Evolutionary conservation across 768 basidiomycete genomes (phyloP), one percentile per base, ranked within the genome.

Genomic region (Gelatoporia subvermispora): DNA sequence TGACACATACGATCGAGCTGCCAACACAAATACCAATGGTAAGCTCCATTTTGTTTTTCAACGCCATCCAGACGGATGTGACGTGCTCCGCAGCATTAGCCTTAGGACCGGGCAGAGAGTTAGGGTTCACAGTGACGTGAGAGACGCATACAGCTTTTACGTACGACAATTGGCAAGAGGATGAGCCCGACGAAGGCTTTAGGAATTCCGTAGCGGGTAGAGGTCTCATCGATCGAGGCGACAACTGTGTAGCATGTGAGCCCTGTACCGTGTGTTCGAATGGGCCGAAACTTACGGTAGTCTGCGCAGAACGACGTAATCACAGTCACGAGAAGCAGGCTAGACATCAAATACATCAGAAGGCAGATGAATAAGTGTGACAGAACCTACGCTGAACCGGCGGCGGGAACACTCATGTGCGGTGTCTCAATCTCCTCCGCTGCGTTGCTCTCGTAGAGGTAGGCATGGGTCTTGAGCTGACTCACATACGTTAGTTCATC

Each of bases 181-280:
- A 94, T 89, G 13, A 93, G 65, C 63, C 89, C 89, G 56, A 93
- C 92, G 69, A 93, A 93, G 0, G 82, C 58, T 65, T 89, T 90
- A 0, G 90, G 88, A 46, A 96, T 87, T 46, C 75, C 64, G 65
- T 90, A 93, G 35, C 85, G 75, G 11, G 79, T 71, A 2, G 93
- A 90, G 21, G 88, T 90, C 63, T 94, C 92, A 64, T 95, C 93
- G 54, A 96, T 95, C 3, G 89, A 91, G 2, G 85, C 87, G 34
- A 95, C 92, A 65, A 92, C 88, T 90, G 45, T 28, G 24, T 39
- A 25, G 31, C 48, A 18, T 48, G 44, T 42, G 18, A 52, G 21
- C 36, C 3, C 24, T 10, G 49, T 38, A 23, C 15, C 9, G 9
- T 15, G 37, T n/a, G 11, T 20, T 20, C 18, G 37, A 45, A 24